phyloP scores from a whole-genome alignment of 768 basidiomycete species.

The Termitomyces sp. region DNA sequence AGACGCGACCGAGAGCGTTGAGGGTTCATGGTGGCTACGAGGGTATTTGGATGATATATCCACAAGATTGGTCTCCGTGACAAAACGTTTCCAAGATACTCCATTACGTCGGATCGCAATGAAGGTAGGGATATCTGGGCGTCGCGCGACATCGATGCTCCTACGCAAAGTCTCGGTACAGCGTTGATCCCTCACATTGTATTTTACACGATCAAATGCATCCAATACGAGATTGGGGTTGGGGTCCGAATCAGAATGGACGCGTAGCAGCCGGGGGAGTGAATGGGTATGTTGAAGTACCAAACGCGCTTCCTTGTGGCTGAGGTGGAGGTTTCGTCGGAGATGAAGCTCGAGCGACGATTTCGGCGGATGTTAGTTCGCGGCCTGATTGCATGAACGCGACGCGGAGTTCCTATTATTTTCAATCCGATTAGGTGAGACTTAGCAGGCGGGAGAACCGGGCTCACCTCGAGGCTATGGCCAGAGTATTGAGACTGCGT shows the following conservation, averaged over 20 bases:
- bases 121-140: too few species aligned
- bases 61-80: not conserved
- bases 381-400: slow-evolving; percentile 38
- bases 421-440: too few species aligned
- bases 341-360: slow-evolving; percentile 1
- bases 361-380: slow-evolving; percentile 42
- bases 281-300: not conserved
- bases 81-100: not conserved
- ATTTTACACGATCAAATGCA: not conserved
- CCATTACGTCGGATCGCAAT: not conserved
- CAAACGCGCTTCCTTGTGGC: not conserved
- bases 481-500: slow-evolving; percentile 32
- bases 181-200: not conserved
- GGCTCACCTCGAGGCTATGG: slow-evolving; percentile 47
- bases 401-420: slow-evolving; percentile 53
- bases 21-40: too few species aligned
- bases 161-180: not conserved
- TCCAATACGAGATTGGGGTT: not conserved
- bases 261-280: not conserved
- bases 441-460: not conserved
- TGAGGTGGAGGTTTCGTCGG: too few species aligned
- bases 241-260: not conserved
- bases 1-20: too few species aligned
- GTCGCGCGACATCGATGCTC: not conserved
- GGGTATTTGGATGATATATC: too few species aligned